A percentile compares a stretch with the other conserved stretches of the same genome.
Evolutionary conservation across 2,329 filamentous ascomycete species (phyloP).

Genomic region (Mariannaea sp.): DNA sequence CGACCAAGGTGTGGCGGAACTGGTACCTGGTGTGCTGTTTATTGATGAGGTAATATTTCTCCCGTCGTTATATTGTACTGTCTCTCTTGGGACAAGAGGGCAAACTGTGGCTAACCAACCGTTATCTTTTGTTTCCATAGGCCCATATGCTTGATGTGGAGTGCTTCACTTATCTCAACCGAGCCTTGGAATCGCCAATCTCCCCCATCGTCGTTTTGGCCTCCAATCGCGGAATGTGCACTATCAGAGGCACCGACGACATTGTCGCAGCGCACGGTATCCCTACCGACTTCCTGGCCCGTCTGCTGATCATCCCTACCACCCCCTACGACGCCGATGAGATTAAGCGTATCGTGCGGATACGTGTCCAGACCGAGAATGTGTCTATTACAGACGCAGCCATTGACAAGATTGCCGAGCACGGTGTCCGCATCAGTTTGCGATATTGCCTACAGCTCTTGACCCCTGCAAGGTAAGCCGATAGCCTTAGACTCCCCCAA

Average conservation of each 20-base stretch:
- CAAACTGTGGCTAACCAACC: conserved; percentile 30
- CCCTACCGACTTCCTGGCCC: conserved; percentile 88
- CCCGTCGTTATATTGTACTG: too few species aligned
- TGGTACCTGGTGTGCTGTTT: conserved; percentile 97
- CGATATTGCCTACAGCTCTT: conserved; percentile 92
- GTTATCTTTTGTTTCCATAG: conserved; percentile 56
- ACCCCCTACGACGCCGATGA: conserved; percentile 86
- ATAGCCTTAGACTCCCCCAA: conserved; percentile 26
- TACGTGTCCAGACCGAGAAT: conserved; percentile 81
- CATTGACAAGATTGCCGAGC: conserved; percentile 82
- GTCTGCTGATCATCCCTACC: conserved; percentile 94
- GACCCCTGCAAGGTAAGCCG: conserved; percentile 73
- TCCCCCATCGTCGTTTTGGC: conserved; percentile 97
- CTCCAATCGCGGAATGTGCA: conserved; percentile 92
- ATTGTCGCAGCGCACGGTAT: conserved; percentile 90
- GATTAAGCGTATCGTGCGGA: conserved; percentile 88
- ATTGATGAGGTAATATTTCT: conserved; percentile 81
- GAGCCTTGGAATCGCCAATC: conserved; percentile 92
- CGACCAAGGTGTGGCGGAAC: conserved; percentile 94
- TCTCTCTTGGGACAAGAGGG: conserved; percentile 22
- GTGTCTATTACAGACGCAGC: conserved; percentile 81
- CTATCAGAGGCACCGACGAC: conserved; percentile 84
- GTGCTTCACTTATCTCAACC: conserved; percentile 98
- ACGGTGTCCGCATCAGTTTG: conserved; percentile 87
- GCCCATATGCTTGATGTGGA: conserved; percentile 99